Percentiles rank a stretch among this genome's conserved stretches.
Evolutionary conservation across 176 grass and related monocot genomes (phyloP).

Genomic region (Oryza rufipogon): DNA sequence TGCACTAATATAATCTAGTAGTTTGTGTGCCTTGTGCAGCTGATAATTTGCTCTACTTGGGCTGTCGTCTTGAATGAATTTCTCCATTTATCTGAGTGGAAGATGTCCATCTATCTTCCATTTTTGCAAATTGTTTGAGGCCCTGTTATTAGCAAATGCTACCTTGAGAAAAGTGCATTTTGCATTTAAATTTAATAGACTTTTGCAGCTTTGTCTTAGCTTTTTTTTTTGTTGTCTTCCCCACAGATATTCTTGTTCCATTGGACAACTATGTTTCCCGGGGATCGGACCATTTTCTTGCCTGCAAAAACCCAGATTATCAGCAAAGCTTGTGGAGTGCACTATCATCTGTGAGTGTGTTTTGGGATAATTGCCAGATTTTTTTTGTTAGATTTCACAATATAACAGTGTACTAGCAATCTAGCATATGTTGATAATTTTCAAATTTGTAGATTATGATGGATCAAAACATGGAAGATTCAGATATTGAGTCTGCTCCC

Average conservation of each 20-base stretch:
- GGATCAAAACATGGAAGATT: conserved; percentile 81
- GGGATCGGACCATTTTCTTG: conserved; percentile 73
- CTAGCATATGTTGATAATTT: conserved; percentile 30
- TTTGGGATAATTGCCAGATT: not conserved
- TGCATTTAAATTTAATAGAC: not conserved
- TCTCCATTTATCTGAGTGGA: not conserved
- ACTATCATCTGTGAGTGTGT: conserved; percentile 66
- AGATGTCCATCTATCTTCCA: not conserved
- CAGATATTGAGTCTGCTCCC: conserved; percentile 85
- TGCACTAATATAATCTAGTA: not conserved
- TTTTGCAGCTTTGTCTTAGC: conserved; percentile 9
- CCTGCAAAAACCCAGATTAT: conserved; percentile 85
- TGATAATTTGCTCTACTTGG: not conserved
- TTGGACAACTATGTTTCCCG: conserved; percentile 91
- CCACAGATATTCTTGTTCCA: conserved; percentile 86
- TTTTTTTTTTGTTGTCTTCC: conserved; percentile 11
- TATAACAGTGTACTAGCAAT: not conserved
- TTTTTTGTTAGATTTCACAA: not conserved
- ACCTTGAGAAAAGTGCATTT: not conserved
- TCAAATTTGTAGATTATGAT: conserved; percentile 66
- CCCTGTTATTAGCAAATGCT: not conserved
- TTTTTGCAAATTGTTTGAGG: not conserved
- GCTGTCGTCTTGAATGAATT: not conserved
- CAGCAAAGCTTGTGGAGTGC: conserved; percentile 83
- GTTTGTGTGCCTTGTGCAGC: not conserved